Evolutionary conservation across 768 basidiomycete species (phyloP).

Genomic region (Strobilomyces confusus): DNA sequence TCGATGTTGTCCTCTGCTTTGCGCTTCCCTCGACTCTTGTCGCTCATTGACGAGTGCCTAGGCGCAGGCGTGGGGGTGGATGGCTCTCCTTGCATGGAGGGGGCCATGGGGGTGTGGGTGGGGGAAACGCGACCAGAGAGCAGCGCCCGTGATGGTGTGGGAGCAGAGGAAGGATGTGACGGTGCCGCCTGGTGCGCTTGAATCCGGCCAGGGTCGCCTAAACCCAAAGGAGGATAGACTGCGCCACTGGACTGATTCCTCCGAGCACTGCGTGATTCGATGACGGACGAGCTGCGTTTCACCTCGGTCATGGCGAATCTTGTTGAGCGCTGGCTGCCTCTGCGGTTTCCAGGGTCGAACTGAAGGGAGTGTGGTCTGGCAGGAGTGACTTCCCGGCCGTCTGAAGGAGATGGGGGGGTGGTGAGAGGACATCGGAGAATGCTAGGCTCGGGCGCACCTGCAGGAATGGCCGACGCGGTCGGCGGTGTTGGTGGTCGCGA

Average conservation of each 20-base stretch:
- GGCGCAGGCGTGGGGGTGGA: constrained; percentile 32
- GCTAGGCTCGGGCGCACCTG: constrained; percentile 14
- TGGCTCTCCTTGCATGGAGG: constrained; percentile 22
- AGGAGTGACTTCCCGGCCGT: constrained; percentile 11
- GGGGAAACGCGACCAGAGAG: constrained; percentile 10
- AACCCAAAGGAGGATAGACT: constrained; percentile 11
- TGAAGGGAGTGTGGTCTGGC: constrained; percentile 22
- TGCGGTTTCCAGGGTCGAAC: constrained; percentile 14
- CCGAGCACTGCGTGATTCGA: constrained; percentile 16
- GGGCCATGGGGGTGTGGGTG: constrained; percentile 7
- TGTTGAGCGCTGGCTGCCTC: constrained; percentile 10
- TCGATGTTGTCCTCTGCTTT: constrained; percentile 75
- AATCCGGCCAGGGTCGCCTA: constrained; percentile 14
- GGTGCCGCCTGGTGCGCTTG: constrained; percentile 7
- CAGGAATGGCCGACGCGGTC: constrained; percentile 25
- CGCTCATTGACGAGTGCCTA: constrained; percentile 24
- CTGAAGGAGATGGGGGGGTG: constrained; percentile 3
- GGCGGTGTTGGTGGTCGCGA: constrained; percentile 15
- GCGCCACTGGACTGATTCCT: constrained; percentile 17
- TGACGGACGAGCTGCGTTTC: constrained; percentile 25
- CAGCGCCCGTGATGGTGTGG: constrained; percentile 18
- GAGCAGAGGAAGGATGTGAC: constrained; percentile 14
- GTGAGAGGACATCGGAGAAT: neutral
- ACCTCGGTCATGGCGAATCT: constrained; percentile 17
- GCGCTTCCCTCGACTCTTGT: constrained; percentile 55